These are phyloP conservation scores for Carex myosuroides DNA, from an alignment of 176 grass and related monocot species.

Conservation along the genomic window DNA sequence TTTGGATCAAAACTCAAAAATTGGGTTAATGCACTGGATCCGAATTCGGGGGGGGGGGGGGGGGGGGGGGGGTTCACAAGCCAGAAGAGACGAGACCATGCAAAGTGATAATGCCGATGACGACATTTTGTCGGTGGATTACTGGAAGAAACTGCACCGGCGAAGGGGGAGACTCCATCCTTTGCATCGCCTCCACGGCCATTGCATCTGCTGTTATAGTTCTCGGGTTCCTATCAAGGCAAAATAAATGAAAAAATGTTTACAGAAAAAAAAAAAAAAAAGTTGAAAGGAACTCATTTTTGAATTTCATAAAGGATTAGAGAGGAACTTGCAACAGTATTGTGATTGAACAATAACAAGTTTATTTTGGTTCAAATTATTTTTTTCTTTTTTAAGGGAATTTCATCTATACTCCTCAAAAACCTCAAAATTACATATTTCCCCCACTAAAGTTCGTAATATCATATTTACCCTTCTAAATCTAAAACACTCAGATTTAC, in stretches of 20 bases:
- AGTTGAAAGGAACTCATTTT: background rate
- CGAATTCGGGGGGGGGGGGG: no score
- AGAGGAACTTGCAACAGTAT: background rate
- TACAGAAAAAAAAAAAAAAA: background rate
- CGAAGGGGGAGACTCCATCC: slow-evolving; percentile 78
- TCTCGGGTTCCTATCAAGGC: slow-evolving; percentile 54
- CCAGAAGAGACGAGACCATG: slow-evolving; percentile 86
- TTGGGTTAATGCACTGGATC: no score
- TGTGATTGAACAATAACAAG: background rate
- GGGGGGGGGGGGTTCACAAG: slow-evolving; percentile 20
- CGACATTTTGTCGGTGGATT: slow-evolving; percentile 43
- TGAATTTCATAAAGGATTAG: background rate
- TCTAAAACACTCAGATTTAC: no score
- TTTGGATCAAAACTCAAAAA: no score
- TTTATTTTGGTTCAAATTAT: background rate
- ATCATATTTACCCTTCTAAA: no score
- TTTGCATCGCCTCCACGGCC: slow-evolving; percentile 82
- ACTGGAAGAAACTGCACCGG: slow-evolving; percentile 89
- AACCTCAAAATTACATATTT: no score
- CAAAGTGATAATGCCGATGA: slow-evolving; percentile 80
- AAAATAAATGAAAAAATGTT: background rate
- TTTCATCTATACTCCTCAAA: no score
- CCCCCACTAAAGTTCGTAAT: no score
- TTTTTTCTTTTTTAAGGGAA: no score
- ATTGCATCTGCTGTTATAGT: slow-evolving; percentile 75